Evolutionary conservation across 306 rosid genomes (phyloP), one percentile per base, ranked within the genome.

Genomic region (Trichosanthes truncata): DNA sequence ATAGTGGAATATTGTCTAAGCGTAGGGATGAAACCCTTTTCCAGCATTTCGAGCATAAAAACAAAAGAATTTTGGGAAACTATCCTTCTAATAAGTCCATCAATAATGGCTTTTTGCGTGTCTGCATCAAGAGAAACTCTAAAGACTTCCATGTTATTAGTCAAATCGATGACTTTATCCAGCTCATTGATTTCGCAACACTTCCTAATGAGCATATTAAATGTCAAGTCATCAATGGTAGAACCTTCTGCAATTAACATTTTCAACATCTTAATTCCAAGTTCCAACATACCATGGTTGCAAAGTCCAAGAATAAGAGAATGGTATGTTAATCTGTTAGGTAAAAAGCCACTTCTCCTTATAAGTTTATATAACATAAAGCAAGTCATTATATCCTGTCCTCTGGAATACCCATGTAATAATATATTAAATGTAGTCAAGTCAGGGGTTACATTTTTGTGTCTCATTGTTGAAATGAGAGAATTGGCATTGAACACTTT

Each of bases 391-490:
- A 87, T 40, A 46, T 35, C 88, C 35, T 40, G 80, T 80, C 84
- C 84, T 85, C 87, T 92, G 36, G 95, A 88, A 86, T 85, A 84
- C 62, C 89, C 93, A 89, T 86, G 97, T 83, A 92, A 72, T 69
- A 92, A 90, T 85, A 89, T 92, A 59, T 92, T 92, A 84, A 82
- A 92, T 26, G 95, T 87, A 62, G 87, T 79, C 86, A 90, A 80
- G 84, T 77, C 86, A 81, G 89, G 92, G 72, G 67, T 20, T 77
- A 90, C 66, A 76, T 43, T 74, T 68, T 81, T 86, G 56, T 82
- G 84, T 80, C 79, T 84, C 90, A 90, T 89, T 55, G 82, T 69
- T 66, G 91, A 87, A 84, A 87, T 67, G 41, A 92, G 84, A 77
- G 78, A 80, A 74, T 78, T 80, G 57, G 83, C 92, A 83, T 77